A percentile compares a stretch with the other conserved stretches of the same genome.
Evolutionary conservation across 768 basidiomycete species (phyloP).

Genomic region (Rhizopogon rudus): DNA sequence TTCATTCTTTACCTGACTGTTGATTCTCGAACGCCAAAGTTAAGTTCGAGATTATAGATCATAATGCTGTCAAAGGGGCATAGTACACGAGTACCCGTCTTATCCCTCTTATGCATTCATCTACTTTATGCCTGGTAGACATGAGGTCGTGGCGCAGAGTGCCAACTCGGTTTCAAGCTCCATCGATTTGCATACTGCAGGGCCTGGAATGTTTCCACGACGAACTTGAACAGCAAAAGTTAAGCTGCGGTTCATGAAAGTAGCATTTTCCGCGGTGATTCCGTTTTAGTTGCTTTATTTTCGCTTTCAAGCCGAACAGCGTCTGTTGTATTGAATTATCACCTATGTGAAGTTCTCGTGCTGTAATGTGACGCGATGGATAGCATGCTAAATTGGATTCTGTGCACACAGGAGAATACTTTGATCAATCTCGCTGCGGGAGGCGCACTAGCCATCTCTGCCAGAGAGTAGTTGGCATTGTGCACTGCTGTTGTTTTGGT

Average conservation of each 20-base stretch:
- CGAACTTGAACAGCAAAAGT: background rate
- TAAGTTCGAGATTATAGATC: background rate
- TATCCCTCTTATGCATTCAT: background rate
- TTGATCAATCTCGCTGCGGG: background rate
- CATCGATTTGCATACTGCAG: background rate
- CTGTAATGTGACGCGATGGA: background rate
- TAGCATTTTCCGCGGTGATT: background rate
- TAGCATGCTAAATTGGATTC: background rate
- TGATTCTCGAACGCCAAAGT: background rate
- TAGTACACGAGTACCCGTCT: background rate
- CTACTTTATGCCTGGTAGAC: background rate
- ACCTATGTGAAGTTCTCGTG: background rate
- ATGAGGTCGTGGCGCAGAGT: slow-evolving; percentile 1
- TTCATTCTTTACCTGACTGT: slow-evolving; percentile 13
- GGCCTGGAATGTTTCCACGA: background rate
- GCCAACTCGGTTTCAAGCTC: background rate
- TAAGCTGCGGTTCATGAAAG: background rate
- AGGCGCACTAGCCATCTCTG: background rate
- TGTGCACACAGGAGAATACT: background rate
- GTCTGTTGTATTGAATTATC: background rate
- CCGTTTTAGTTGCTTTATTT: background rate
- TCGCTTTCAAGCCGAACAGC: background rate
- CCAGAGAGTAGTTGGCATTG: background rate
- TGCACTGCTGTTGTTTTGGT: background rate
- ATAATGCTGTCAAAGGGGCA: background rate